These are phyloP conservation scores for Solanum appendiculatum DNA, from an alignment of 257 asterid species.

Conservation along the genomic window DNA sequence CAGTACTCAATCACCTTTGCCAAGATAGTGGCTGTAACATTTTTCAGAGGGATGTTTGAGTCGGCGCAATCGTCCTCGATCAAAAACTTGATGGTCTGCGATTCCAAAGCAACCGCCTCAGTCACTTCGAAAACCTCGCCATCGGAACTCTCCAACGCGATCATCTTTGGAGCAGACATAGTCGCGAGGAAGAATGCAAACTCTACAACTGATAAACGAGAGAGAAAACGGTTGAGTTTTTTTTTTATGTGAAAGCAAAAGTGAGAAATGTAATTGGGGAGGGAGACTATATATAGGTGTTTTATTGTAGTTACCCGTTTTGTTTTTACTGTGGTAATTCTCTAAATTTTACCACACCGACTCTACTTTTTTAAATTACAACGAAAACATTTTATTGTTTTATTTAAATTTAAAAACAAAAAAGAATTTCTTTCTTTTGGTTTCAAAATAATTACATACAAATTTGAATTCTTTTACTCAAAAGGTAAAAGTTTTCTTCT, in stretches of 20 bases:
- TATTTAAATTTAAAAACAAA: background rate
- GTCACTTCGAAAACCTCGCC: slow-evolving; percentile 47
- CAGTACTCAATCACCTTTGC: slow-evolving; percentile 56
- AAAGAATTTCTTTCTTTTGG: background rate
- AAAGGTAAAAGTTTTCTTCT: background rate
- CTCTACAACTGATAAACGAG: background rate
- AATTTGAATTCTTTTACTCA: background rate
- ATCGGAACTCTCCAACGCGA: slow-evolving; percentile 41
- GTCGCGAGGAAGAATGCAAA: background rate
- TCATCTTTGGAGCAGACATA: slow-evolving; percentile 28
- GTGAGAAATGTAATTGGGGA: background rate
- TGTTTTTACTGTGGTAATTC: background rate
- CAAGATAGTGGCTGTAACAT: slow-evolving; percentile 43
- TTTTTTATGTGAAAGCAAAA: fast-evolving
- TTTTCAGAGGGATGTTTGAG: slow-evolving; percentile 30
- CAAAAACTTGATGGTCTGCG: slow-evolving; percentile 44
- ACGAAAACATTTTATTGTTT: background rate
- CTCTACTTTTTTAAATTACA: background rate
- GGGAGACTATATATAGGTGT: background rate
- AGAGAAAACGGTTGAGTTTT: background rate
- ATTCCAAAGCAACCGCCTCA: slow-evolving; percentile 39
- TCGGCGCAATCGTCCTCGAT: slow-evolving; percentile 42
- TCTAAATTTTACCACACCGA: background rate
- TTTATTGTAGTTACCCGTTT: background rate
- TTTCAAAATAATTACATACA: background rate